A percentile compares a stretch with the other conserved stretches of the same genome.
Evolutionary conservation across 805 yeast species (phyloP).

Genomic region (Wickerhamiella hasegawae): DNA sequence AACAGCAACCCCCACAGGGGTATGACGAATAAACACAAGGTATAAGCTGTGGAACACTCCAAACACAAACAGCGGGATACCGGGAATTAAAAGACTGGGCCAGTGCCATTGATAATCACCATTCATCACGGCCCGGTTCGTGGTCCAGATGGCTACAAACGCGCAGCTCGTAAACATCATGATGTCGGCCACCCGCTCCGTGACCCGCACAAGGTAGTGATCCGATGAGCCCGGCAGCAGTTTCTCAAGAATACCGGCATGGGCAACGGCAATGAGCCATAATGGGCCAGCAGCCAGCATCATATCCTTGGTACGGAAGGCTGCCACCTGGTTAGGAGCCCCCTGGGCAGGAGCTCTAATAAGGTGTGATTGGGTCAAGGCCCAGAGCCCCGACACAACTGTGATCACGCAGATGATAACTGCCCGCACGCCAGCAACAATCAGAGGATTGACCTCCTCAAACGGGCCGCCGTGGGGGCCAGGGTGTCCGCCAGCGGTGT

Average conservation of each 20-base stretch:
- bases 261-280: background rate
- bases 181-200: constrained; percentile 8
- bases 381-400: no score
- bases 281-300: constrained; percentile 3
- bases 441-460: no score
- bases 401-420: no score
- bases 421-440: no score
- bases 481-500: constrained; percentile 1
- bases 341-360: no score
- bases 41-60: constrained; percentile 2
- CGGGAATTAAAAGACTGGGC: constrained; percentile 9
- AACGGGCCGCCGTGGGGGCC: background rate
- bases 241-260: constrained; percentile 1
- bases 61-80: constrained; percentile 4
- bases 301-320: background rate
- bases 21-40: constrained; percentile 1
- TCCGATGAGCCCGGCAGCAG: background rate
- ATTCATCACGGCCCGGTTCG: constrained; percentile 9
- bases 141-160: constrained; percentile 9
- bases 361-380: no score
- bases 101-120: constrained; percentile 14
- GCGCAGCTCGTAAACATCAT: constrained; percentile 13
- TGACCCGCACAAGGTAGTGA: constrained; percentile 5
- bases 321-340: no score
- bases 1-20: background rate